Evolutionary conservation across 208 protist species (phyloP), one percentile per base, ranked within the genome.

Genomic region (Porcisia deanei): DNA sequence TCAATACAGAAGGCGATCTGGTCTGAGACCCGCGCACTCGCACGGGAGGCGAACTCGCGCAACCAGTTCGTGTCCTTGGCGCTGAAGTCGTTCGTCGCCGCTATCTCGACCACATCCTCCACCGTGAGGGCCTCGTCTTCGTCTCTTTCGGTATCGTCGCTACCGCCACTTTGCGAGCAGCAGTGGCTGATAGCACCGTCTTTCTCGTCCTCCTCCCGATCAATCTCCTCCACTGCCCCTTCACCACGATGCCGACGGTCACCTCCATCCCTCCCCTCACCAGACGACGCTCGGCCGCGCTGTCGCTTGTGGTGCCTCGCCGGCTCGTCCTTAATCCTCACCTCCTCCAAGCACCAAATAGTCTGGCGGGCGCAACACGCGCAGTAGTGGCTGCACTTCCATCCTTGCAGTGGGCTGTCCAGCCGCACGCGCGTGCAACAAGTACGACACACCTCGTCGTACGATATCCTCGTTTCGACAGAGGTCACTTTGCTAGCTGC

Each of bases 1-100:
- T 94, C 87, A 52, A 94, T 93, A 76, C 91, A 96, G 78, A 96
- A 96, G 34, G 89, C 82, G 68, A 93, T 73, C 77, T 87, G 74
- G 10, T 73, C 41, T 1, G 82, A 68, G 20, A 92, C 70, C 37
- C 70, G 75, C 7, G 64, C 59, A 12, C 54, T 58, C 59, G 83
- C 73, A 39, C 75, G 71, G 16, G 67, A 77, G 18, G 89, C 91
- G 74, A 94, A 94, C 72, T 77, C 74, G 34, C 90, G 87, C 57
- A 95, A 69, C 87, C 89, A 94, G 64, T 91, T 93, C 53, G 85
- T 80, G 80, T 97, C 92, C 53, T 79, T 88, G 0, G 79, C 83
- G 47, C 73, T 82, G 54, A 92, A 90, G 80, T 95, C 92, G 66
- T 95, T 97, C 71, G 88, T 85, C 43, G 83, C 83, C 37, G 88